phyloP scores from a whole-genome alignment of 2,329 filamentous ascomycete species.

The Colletotrichum sp. region DNA sequence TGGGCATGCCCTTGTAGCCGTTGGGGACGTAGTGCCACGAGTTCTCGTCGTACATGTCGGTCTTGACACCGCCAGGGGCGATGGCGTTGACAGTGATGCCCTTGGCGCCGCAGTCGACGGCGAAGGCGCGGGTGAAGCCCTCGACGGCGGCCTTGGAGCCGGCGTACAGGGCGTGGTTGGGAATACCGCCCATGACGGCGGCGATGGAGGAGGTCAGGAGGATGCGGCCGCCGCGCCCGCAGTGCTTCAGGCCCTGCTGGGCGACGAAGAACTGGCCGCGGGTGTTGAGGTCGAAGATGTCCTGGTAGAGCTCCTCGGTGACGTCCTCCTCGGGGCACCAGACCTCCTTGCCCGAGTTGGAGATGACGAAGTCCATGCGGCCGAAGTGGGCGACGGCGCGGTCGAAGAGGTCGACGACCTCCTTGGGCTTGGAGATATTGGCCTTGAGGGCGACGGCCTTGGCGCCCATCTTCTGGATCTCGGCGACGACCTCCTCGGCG shows the following conservation, averaged over 20 bases:
- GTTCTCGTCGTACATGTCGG: conserved; percentile 78
- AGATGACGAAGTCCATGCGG: conserved; percentile 74
- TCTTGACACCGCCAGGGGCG: conserved; percentile 75
- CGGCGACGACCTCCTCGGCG: conserved; percentile 61
- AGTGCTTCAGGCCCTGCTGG: conserved; percentile 74
- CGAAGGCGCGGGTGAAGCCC: conserved; percentile 74
- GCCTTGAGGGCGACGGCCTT: conserved; percentile 66
- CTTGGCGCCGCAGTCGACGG: conserved; percentile 72
- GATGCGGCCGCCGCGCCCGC: conserved; percentile 72
- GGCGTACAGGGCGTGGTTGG: conserved; percentile 75
- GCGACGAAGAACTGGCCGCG: conserved; percentile 80
- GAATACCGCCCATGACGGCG: conserved; percentile 68
- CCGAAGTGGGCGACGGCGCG: conserved; percentile 70
- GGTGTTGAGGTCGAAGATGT: conserved; percentile 75
- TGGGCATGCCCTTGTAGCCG: conserved; percentile 55
- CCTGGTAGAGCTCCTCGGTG: conserved; percentile 72
- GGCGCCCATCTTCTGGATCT: conserved; percentile 61
- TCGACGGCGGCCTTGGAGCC: conserved; percentile 76
- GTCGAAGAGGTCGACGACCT: conserved; percentile 69
- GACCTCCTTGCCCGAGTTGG: conserved; percentile 74
- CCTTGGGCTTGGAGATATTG: conserved; percentile 65
- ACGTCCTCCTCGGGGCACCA: conserved; percentile 75
- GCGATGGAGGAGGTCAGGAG: conserved; percentile 77
- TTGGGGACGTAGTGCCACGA: conserved; percentile 70
- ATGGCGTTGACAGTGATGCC: conserved; percentile 77